These are phyloP conservation scores for Trichoderma sp. DNA, from an alignment of 2,329 filamentous ascomycete species.

Conservation along the genomic window DNA sequence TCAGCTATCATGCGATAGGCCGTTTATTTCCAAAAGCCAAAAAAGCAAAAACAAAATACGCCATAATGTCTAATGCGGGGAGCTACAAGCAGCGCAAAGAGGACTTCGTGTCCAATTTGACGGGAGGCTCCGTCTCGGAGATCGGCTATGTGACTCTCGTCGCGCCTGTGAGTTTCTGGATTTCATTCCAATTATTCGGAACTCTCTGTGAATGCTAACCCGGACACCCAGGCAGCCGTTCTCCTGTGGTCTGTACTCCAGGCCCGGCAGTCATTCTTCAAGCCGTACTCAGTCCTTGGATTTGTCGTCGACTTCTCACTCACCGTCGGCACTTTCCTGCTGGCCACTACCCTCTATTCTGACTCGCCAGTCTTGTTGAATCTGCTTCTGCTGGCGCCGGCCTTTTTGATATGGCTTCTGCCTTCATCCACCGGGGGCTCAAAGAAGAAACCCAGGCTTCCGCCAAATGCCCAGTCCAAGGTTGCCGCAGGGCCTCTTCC, in stretches of 20 bases:
- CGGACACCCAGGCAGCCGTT: slow-evolving; percentile 63
- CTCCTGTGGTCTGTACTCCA: slow-evolving; percentile 89
- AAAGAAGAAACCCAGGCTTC: slow-evolving; percentile 50
- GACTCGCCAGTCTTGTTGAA: slow-evolving; percentile 70
- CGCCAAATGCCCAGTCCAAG: slow-evolving; percentile 41
- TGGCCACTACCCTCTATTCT: slow-evolving; percentile 84
- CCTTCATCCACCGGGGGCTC: slow-evolving; percentile 37
- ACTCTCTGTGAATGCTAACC: not conserved
- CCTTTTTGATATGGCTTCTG: slow-evolving; percentile 59
- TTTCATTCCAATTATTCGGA: not conserved
- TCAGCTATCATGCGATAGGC: slow-evolving; percentile 13
- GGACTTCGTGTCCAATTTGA: slow-evolving; percentile 89
- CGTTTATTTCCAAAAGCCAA: not conserved
- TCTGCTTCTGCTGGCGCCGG: slow-evolving; percentile 70
- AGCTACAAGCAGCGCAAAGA: slow-evolving; percentile 92
- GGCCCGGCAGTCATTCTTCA: slow-evolving; percentile 79
- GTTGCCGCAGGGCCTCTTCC: slow-evolving; percentile 27
- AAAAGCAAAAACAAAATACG: not conserved
- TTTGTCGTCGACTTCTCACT: slow-evolving; percentile 81
- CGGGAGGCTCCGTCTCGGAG: slow-evolving; percentile 78
- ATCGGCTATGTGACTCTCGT: slow-evolving; percentile 85
- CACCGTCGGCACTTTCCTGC: slow-evolving; percentile 77
- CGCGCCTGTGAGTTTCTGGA: slow-evolving; percentile 63
- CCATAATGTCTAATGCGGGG: slow-evolving; percentile 39
- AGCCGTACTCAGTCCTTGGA: slow-evolving; percentile 65